phyloP scores from a whole-genome alignment of 768 basidiomycete genomes.

The Clavaria fumosa region DNA sequence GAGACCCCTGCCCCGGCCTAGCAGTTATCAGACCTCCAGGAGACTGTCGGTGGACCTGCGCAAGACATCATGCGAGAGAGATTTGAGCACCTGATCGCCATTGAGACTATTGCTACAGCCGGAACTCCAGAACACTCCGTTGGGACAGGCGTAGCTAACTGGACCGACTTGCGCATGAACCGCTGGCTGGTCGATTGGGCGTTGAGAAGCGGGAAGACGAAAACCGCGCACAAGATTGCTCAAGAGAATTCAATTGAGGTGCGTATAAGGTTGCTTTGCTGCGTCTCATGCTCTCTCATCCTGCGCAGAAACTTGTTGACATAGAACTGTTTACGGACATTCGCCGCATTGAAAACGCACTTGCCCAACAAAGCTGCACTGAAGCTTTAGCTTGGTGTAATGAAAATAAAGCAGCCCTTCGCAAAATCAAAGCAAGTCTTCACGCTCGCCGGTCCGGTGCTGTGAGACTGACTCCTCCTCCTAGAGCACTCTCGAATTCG shows the following conservation, averaged over 20 bases:
- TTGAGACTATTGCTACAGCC: too few relatives aligned
- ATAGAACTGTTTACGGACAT: slow-evolving; percentile 87
- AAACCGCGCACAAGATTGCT: slow-evolving; percentile 64
- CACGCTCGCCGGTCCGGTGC: slow-evolving; percentile 1
- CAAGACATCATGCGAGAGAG: slow-evolving; percentile 64
- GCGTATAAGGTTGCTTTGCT: slow-evolving; percentile 13
- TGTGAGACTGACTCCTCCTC: slow-evolving; percentile 2
- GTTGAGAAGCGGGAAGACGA: slow-evolving; percentile 60
- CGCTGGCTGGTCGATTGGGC: slow-evolving; percentile 92
- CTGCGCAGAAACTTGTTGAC: slow-evolving; percentile 63
- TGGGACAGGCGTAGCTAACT: slow-evolving; percentile 48
- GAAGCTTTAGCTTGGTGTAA: slow-evolving; percentile 93
- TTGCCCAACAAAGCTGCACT: slow-evolving; percentile 59
- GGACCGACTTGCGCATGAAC: slow-evolving; percentile 70
- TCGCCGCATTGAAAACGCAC: slow-evolving; percentile 67
- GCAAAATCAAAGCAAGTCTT: slow-evolving; percentile 66
- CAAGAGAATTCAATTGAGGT: slow-evolving; percentile 70
- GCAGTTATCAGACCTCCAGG: slow-evolving; percentile 35
- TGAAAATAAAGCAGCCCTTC: slow-evolving; percentile 85
- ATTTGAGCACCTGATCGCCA: slow-evolving; percentile 46
- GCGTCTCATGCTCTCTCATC: slow-evolving; percentile 7
- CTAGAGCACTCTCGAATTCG: slow-evolving; percentile 92
- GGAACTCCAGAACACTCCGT: slow-evolving; percentile 32
- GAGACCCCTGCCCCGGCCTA: too few relatives aligned
- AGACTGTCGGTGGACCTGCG: slow-evolving; percentile 38